These are phyloP conservation scores for Solanum lycopersicoides DNA, from an alignment of 257 asterid species.

Conservation along the genomic window DNA sequence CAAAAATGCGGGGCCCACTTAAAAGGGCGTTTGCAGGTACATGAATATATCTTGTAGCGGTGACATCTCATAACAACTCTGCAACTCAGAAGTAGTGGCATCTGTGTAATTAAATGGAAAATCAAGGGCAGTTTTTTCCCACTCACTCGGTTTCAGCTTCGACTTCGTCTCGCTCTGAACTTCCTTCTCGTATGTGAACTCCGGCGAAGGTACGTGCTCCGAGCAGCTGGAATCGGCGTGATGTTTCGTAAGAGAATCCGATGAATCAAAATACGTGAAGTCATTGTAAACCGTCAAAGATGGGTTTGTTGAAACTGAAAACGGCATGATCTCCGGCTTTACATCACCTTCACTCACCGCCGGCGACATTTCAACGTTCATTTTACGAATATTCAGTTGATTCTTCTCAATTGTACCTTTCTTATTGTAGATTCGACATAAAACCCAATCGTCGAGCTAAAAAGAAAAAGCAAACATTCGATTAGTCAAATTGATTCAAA, in stretches of 20 bases:
- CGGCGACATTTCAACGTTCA: background rate
- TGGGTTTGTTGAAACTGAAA: constrained; percentile 12
- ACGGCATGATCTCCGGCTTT: constrained; percentile 24
- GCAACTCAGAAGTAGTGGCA: background rate
- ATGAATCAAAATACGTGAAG: constrained; percentile 25
- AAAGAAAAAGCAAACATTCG: constrained; percentile 9
- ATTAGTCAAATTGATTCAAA: background rate
- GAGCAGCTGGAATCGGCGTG: constrained; percentile 62
- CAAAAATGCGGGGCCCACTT: background rate
- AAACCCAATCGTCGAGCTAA: constrained; percentile 70
- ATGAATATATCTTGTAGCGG: constrained; percentile 8
- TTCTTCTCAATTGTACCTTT: constrained; percentile 38
- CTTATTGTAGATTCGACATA: constrained; percentile 71
- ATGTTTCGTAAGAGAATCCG: constrained; percentile 44
- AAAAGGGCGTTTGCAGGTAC: constrained; percentile 1
- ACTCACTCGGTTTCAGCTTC: constrained; percentile 36
- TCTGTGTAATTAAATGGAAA: background rate
- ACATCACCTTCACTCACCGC: constrained; percentile 24
- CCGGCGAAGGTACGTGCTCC: constrained; percentile 42
- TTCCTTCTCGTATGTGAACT: constrained; percentile 38
- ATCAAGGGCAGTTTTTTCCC: background rate
- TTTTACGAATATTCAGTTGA: background rate
- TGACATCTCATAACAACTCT: background rate
- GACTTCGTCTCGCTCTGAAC: constrained; percentile 52
- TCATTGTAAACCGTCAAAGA: constrained; percentile 40